A percentile compares a stretch with the other conserved stretches of the same genome.
Conservation (phyloP, 345 rosid species). For the Arabidopsis arenosa region DNA sequence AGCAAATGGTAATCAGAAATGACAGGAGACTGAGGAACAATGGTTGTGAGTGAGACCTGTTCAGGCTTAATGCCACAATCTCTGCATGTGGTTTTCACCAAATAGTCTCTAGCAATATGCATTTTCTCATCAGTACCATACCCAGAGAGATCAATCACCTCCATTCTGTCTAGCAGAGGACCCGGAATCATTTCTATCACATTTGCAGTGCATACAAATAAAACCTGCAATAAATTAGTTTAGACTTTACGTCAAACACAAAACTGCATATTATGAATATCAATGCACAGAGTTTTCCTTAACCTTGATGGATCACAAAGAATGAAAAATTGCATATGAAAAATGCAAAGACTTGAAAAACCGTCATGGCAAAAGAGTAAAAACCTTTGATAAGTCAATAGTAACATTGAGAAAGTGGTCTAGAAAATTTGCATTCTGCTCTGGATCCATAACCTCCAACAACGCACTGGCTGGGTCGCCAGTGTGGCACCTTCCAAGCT, state of each 20-base stretch:
- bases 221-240: slow-evolving; percentile 59
- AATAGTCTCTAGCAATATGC: slow-evolving; percentile 90
- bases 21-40: background rate
- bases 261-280: background rate
- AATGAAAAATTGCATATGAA: background rate
- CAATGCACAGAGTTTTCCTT: background rate
- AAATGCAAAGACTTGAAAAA: background rate
- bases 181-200: slow-evolving; percentile 77
- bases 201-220: slow-evolving; percentile 98
- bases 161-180: slow-evolving; percentile 97
- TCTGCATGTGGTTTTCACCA: slow-evolving; percentile 72
- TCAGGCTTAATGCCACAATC: slow-evolving; percentile 86
- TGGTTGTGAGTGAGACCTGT: slow-evolving; percentile 57
- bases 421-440: slow-evolving; percentile 91
- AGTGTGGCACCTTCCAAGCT: slow-evolving; percentile 82
- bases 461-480: slow-evolving; percentile 96
- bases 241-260: background rate
- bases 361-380: no score
- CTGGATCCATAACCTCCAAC: slow-evolving; percentile 96
- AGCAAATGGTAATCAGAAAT: no score
- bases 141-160: slow-evolving; percentile 87
- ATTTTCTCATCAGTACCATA: slow-evolving; percentile 92
- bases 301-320: background rate
- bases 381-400: slow-evolving; percentile 88
- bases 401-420: slow-evolving; percentile 94